phyloP scores from a whole-genome alignment of 441 rosid genomes.

The Syzygium syzygioides region DNA sequence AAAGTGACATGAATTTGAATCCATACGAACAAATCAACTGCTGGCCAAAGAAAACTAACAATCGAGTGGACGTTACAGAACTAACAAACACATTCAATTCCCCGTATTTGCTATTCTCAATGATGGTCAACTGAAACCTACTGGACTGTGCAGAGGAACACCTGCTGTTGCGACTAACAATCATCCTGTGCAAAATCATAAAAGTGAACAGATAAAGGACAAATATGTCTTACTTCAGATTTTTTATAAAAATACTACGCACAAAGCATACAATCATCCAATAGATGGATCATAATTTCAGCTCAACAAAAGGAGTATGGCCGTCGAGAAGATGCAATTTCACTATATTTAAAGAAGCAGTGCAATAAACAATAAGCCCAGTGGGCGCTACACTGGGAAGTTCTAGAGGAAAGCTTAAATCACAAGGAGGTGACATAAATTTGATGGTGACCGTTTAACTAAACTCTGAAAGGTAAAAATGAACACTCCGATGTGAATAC shows the following conservation, averaged over 20 bases:
- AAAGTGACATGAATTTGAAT: background rate
- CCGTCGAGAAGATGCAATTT: background rate
- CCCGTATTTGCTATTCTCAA: background rate
- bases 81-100: background rate
- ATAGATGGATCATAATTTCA: background rate
- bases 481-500: background rate
- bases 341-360: background rate
- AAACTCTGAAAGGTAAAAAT: background rate
- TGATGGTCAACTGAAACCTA: background rate
- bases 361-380: background rate
- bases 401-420: background rate
- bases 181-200: background rate
- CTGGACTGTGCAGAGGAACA: background rate
- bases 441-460: background rate
- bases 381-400: background rate
- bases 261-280: background rate
- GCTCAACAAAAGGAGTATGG: background rate
- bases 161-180: background rate
- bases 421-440: background rate
- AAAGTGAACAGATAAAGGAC: background rate
- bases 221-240: background rate
- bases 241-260: background rate
- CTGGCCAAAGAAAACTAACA: background rate
- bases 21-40: background rate
- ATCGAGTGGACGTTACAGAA: background rate